Evolutionary conservation across 441 rosid species (phyloP).

Genomic region (Macaranga tanarius): DNA sequence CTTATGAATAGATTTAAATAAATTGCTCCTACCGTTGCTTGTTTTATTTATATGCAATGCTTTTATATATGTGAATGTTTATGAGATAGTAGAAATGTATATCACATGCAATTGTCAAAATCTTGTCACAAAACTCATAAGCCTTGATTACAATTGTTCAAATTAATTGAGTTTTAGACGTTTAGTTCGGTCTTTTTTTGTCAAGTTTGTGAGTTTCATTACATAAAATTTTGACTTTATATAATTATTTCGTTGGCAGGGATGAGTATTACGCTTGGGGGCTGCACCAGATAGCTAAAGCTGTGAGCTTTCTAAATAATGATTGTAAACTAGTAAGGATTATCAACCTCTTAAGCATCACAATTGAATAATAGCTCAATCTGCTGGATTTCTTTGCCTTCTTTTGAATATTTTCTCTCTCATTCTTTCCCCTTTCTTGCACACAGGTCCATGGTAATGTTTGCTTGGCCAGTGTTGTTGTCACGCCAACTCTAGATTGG

Average conservation of each 20-base stretch:
- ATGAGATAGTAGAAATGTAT: neutral
- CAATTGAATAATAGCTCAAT: neutral
- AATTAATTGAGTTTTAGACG: neutral
- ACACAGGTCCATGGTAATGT: slow-evolving; percentile 96
- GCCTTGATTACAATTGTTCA: neutral
- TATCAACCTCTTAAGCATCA: neutral
- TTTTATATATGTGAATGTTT: neutral
- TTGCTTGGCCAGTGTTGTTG: slow-evolving; percentile 93
- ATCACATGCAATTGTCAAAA: neutral
- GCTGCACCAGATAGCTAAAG: slow-evolving; percentile 89
- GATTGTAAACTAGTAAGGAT: slow-evolving; percentile 94
- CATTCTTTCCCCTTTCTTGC: slow-evolving; percentile 18
- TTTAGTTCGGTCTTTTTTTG: neutral
- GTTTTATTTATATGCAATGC: neutral
- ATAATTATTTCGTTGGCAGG: slow-evolving; percentile 43
- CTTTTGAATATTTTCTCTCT: too few relatives aligned
- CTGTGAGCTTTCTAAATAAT: slow-evolving; percentile 96
- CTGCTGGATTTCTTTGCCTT: neutral
- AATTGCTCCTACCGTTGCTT: neutral
- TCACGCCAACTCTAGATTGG: slow-evolving; percentile 97
- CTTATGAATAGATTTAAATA: neutral
- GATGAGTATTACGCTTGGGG: slow-evolving; percentile 97
- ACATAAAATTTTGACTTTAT: neutral
- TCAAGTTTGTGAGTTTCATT: neutral
- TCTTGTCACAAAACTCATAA: neutral